Evolutionary conservation across 768 basidiomycete genomes (phyloP).

Genomic region (Myochromella boudieri): DNA sequence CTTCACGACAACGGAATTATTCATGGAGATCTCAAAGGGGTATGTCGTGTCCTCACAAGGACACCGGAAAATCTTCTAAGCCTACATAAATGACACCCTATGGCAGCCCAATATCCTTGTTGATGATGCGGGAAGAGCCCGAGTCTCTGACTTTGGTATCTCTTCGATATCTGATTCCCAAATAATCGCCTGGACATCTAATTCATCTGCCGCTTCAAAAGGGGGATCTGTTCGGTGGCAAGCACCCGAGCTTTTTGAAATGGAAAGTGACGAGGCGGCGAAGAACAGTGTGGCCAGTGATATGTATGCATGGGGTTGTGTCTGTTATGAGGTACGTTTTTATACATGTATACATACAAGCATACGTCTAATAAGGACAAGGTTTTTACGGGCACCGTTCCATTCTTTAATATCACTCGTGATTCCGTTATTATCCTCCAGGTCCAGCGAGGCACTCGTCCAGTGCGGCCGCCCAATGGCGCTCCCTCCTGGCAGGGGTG

Average conservation of each 20-base stretch:
- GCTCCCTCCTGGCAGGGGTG: background rate
- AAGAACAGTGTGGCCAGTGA: slow-evolving; percentile 20
- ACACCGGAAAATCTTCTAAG: background rate
- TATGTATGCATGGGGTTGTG: slow-evolving; percentile 26
- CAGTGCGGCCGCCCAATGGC: background rate
- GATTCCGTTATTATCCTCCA: background rate
- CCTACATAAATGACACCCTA: background rate
- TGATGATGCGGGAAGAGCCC: slow-evolving; percentile 18
- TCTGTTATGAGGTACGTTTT: slow-evolving; percentile 24
- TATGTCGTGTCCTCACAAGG: slow-evolving; percentile 2
- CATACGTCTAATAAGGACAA: background rate
- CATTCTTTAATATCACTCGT: background rate
- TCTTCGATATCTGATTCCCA: slow-evolving; percentile 19
- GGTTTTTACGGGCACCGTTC: background rate
- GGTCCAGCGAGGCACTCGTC: background rate
- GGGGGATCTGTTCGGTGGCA: slow-evolving; percentile 21
- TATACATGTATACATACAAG: background rate
- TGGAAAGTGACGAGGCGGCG: background rate
- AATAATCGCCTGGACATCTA: slow-evolving; percentile 7
- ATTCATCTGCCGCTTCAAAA: slow-evolving; percentile 9
- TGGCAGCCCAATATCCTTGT: slow-evolving; percentile 25
- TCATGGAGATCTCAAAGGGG: slow-evolving; percentile 30
- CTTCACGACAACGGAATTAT: slow-evolving; percentile 22
- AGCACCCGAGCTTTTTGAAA: slow-evolving; percentile 23
- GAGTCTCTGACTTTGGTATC: slow-evolving; percentile 26